A percentile compares a stretch with the other conserved stretches of the same genome.
phyloP scores from a whole-genome alignment of 192 early-diverging fungal genomes.

The Diversispora epigaea region DNA sequence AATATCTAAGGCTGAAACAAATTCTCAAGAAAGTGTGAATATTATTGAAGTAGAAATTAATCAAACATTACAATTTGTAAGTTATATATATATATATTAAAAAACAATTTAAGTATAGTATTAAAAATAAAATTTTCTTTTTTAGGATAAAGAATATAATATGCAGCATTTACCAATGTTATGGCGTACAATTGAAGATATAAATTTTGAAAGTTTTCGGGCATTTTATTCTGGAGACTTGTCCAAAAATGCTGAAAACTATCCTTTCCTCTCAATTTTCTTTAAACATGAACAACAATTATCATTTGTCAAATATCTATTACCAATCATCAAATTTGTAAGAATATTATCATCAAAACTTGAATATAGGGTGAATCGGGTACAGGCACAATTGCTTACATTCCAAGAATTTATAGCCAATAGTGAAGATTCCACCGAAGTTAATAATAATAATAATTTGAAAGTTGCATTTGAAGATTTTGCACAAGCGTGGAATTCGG shows the following conservation, averaged over 20 bases:
- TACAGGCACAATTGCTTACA: background rate
- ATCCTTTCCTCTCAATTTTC: constrained; percentile 23
- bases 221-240: constrained; percentile 16
- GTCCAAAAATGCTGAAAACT: background rate
- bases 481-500: constrained; percentile 23
- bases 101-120: no score
- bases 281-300: constrained; percentile 15
- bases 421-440: background rate
- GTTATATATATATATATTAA: no score
- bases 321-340: constrained; percentile 29
- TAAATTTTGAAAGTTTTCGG: constrained; percentile 10
- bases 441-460: background rate
- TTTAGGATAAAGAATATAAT: constrained; percentile 10
- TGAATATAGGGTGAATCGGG: constrained; percentile 19
- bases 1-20: background rate
- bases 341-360: constrained; percentile 17
- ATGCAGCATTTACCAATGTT: constrained; percentile 6
- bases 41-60: constrained; percentile 4
- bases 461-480: constrained; percentile 19
- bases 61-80: constrained; percentile 13
- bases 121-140: no score
- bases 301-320: constrained; percentile 22
- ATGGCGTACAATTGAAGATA: constrained; percentile 15
- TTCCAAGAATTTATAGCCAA: constrained; percentile 12
- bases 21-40: background rate